Evolutionary conservation across 2,329 filamentous ascomycete species (phyloP).

Genomic region (Colletotrichum brevisporum): DNA sequence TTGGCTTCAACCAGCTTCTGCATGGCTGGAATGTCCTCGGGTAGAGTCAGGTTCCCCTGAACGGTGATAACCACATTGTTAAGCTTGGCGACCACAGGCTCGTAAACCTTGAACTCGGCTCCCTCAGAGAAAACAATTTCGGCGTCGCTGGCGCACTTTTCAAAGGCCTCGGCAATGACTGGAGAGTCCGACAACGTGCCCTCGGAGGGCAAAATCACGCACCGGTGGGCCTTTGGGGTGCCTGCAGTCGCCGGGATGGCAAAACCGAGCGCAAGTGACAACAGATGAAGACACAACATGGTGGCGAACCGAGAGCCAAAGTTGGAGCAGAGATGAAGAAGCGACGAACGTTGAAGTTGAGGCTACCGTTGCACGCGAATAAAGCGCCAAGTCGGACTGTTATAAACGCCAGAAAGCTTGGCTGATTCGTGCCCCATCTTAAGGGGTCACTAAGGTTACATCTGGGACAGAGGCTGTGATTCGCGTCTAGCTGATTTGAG

Average conservation of each 20-base stretch:
- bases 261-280: slow-evolving; percentile 26
- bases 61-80: slow-evolving; percentile 58
- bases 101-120: slow-evolving; percentile 58
- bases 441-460: slow-evolving; percentile 8
- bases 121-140: slow-evolving; percentile 55
- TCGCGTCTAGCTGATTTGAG: neutral
- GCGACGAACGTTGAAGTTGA: slow-evolving; percentile 11
- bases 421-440: slow-evolving; percentile 6
- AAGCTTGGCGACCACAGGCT: slow-evolving; percentile 54
- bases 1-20: slow-evolving; percentile 52
- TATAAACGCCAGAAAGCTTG: slow-evolving; percentile 31
- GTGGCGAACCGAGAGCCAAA: neutral
- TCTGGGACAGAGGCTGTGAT: neutral
- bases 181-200: slow-evolving; percentile 56
- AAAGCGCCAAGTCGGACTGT: slow-evolving; percentile 8
- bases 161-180: slow-evolving; percentile 54
- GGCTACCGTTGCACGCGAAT: neutral
- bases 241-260: slow-evolving; percentile 9
- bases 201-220: slow-evolving; percentile 48
- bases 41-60: slow-evolving; percentile 59
- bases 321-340: slow-evolving; percentile 2
- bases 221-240: slow-evolving; percentile 16
- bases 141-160: slow-evolving; percentile 51
- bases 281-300: slow-evolving; percentile 19
- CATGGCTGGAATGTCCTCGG: slow-evolving; percentile 54